Base-by-base conservation (phyloP, 2,329 filamentous ascomycete genomes). In the Aspergillus quadricinctus region DNA sequence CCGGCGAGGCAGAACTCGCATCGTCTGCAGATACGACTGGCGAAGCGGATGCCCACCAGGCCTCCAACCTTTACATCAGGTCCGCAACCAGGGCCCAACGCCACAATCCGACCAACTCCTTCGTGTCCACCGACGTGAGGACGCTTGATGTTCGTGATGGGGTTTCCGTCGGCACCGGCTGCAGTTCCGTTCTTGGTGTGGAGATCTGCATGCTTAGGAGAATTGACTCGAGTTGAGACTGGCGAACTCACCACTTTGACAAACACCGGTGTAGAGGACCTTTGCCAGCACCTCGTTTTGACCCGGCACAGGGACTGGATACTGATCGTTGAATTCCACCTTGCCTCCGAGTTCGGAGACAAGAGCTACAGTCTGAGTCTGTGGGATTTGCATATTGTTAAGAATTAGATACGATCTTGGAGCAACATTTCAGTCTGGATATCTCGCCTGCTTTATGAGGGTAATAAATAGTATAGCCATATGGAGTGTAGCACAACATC, bases 91-190 rank as follows among this genome's bases (percentile, higher is more conserved):
- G 75, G 69, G 0, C 77, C 76, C 4, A 78, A 62, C 0, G 68
- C 64, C 17, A 78, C 64, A 45, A 78, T 73, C 0, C 71, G 72
- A 1, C 75, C 77, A 17, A 78, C 70, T 1, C 77, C 77, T 68
- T 79, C 76, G 59, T 78, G 76, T 5, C 77, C 75, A 17, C 75
- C 76, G n/a, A 78, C 67, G 53, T 79, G 76, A 0, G 77, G 77
- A 0, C 77, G 64, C 54, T 78, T 78, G 58, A 78, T 75, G 14
- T 74, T 67, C 1, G 73, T 76, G 35, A 78, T 78, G 9, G 75
- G 76, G 4, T 66, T 68, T 53, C 75, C 65, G 65, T 77, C 68
- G 1, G 73, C 56, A 5, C 73, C 69, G 17, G 72, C 66, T 17
- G 73, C 74, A 11, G 72, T 73, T 29, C 74, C 74, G 10, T 66